These are phyloP conservation scores for Phytophthora nicotianae DNA, from an alignment of 352 stramenopile species.

Conservation along the genomic window DNA sequence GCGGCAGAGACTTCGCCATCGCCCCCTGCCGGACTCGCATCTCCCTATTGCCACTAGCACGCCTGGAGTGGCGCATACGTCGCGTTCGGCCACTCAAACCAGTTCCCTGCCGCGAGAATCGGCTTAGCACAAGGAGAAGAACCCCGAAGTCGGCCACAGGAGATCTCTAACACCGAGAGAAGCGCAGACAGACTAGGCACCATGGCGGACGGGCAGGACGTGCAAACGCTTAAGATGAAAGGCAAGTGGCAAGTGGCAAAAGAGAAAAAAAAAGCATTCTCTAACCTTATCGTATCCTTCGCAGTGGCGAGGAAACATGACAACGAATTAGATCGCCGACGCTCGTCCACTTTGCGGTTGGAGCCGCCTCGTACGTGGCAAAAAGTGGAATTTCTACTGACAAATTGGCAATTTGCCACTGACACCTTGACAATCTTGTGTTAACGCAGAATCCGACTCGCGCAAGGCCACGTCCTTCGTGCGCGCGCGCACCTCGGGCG, in stretches of 20 bases:
- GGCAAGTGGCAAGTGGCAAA: slow-evolving; percentile 30
- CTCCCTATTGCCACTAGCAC: slow-evolving; percentile 16
- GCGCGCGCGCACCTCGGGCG: slow-evolving; percentile 61
- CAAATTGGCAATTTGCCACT: slow-evolving; percentile 5
- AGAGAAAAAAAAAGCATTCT: background rate
- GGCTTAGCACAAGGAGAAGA: slow-evolving; percentile 3
- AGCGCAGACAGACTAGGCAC: background rate
- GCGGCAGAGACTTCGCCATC: slow-evolving; percentile 33
- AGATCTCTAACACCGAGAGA: background rate
- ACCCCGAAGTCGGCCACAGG: background rate
- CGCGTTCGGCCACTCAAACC: slow-evolving; percentile 10
- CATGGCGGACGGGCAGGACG: slow-evolving; percentile 46
- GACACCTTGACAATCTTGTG: slow-evolving; percentile 1
- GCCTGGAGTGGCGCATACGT: slow-evolving; percentile 9
- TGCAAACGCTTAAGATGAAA: slow-evolving; percentile 67
- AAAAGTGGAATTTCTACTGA: background rate
- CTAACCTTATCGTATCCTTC: slow-evolving; percentile 23
- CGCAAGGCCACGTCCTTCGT: slow-evolving; percentile 59
- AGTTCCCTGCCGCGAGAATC: slow-evolving; percentile 3
- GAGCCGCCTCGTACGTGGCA: slow-evolving; percentile 60
- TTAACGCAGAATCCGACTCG: slow-evolving; percentile 46
- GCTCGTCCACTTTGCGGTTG: slow-evolving; percentile 58
- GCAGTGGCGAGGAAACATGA: slow-evolving; percentile 68
- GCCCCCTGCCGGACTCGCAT: slow-evolving; percentile 17
- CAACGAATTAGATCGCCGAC: slow-evolving; percentile 60